Evolutionary conservation across 2,329 filamentous ascomycete genomes (phyloP), one percentile per base, ranked within the genome.

Genomic region (Penicillium sp.): DNA sequence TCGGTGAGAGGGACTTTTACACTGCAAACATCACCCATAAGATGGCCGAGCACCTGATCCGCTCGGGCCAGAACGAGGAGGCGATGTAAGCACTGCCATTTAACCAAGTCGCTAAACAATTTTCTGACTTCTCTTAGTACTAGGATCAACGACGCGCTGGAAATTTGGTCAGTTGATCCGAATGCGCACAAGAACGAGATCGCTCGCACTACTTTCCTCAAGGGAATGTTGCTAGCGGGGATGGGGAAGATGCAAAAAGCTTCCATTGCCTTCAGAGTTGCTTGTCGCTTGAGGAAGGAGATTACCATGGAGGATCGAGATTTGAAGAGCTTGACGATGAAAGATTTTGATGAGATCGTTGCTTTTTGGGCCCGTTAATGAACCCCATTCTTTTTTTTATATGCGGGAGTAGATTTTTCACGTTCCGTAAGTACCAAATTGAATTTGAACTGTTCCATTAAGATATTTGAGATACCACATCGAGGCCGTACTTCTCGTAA

Each of bases 401-500:
- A n/a, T n/a, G n/a, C n/a, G n/a, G n/a, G n/a, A n/a, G n/a, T n/a
- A n/a, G n/a, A n/a, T n/a, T n/a, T n/a, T n/a, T n/a, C n/a, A n/a
- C n/a, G n/a, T n/a, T n/a, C n/a, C n/a, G n/a, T n/a, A n/a, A n/a
- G n/a, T n/a, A n/a, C n/a, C n/a, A n/a, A n/a, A n/a, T n/a, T n/a
- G n/a, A n/a, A n/a, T n/a, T n/a, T n/a, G n/a, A n/a, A n/a, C n/a
- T n/a, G n/a, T n/a, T n/a, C n/a, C n/a, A n/a, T n/a, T n/a, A n/a
- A n/a, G n/a, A n/a, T n/a, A n/a, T n/a, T n/a, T n/a, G n/a, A n/a
- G n/a, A n/a, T n/a, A n/a, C n/a, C n/a, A 23, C 23, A 23, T 23
- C 23, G 23, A 23, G 3, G 5, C 23, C 23, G 65, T 72, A 77
- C 44, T 66, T 72, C 43, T 64, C 63, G 32, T 75, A 76, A 27